These are phyloP conservation scores for Myxozyma nipponensis DNA, from an alignment of 805 yeast species.

Conservation along the genomic window DNA sequence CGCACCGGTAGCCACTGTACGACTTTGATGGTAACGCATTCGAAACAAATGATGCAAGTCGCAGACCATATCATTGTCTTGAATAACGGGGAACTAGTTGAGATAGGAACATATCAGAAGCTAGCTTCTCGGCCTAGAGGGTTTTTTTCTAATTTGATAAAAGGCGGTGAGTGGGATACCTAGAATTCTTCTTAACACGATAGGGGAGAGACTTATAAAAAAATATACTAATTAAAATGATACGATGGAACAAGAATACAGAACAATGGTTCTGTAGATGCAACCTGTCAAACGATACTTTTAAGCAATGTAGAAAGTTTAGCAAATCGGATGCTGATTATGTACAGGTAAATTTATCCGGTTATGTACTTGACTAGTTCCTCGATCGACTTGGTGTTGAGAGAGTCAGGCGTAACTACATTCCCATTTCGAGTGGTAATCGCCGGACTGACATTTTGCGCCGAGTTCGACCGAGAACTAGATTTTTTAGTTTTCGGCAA, in stretches of 20 bases:
- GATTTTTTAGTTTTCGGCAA: not conserved
- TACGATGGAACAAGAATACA: not conserved
- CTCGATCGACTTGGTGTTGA: constrained; percentile 53
- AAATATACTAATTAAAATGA: not conserved
- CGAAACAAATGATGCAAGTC: constrained; percentile 56
- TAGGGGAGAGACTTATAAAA: not conserved
- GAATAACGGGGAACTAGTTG: constrained; percentile 17
- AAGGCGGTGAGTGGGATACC: constrained; percentile 5
- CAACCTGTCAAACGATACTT: no score
- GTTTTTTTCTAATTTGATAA: constrained; percentile 2
- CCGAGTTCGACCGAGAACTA: constrained; percentile 18
- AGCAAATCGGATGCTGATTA: not conserved
- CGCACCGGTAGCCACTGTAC: constrained; percentile 27
- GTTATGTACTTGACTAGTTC: constrained; percentile 70
- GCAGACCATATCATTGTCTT: constrained; percentile 48
- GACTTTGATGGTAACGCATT: constrained; percentile 70
- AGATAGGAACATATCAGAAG: constrained; percentile 19
- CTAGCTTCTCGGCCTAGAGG: constrained; percentile 3
- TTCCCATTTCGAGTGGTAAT: constrained; percentile 10
- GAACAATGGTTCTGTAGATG: no score
- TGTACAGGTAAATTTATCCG: constrained; percentile 40
- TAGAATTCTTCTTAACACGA: no score
- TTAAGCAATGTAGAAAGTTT: no score
- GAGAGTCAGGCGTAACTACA: constrained; percentile 28
- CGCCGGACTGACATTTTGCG: constrained; percentile 33